phyloP scores from a whole-genome alignment of 441 rosid species.

The Erodium chrysanthum region DNA sequence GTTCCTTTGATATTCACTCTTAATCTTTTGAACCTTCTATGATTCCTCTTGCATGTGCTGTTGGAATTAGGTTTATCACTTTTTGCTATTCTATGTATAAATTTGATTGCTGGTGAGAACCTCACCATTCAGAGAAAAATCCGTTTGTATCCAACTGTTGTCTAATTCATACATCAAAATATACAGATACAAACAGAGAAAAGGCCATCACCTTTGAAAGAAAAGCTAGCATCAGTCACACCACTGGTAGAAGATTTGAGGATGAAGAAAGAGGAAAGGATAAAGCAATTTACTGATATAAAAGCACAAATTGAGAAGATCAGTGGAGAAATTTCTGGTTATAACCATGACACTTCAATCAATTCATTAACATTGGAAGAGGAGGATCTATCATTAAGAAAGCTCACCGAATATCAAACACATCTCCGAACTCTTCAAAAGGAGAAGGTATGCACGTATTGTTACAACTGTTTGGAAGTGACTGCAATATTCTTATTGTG shows the following conservation, averaged over 20 bases:
- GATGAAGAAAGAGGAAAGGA: constrained; percentile 66
- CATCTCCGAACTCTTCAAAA: constrained; percentile 70
- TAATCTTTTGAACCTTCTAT: background rate
- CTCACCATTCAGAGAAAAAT: background rate
- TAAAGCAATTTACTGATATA: constrained; percentile 66
- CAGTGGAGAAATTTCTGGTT: constrained; percentile 72
- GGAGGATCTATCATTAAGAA: constrained; percentile 71
- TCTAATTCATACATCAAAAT: constrained; percentile 10
- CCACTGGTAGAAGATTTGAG: constrained; percentile 75
- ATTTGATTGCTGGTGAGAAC: background rate
- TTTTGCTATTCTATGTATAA: background rate
- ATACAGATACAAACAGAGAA: constrained; percentile 50
- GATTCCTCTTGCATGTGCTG: background rate
- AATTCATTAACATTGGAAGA: constrained; percentile 47
- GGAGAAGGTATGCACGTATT: constrained; percentile 55
- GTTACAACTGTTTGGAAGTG: background rate
- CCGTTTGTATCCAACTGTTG: background rate
- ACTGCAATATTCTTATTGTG: background rate
- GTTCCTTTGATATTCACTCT: background rate
- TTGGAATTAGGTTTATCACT: background rate
- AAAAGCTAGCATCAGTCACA: constrained; percentile 65
- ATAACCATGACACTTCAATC: constrained; percentile 29
- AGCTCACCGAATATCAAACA: constrained; percentile 75
- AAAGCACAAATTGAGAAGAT: constrained; percentile 74
- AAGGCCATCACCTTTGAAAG: constrained; percentile 53